Conservation (phyloP, 768 basidiomycete genomes). For the Amanita thiersii region DNA sequence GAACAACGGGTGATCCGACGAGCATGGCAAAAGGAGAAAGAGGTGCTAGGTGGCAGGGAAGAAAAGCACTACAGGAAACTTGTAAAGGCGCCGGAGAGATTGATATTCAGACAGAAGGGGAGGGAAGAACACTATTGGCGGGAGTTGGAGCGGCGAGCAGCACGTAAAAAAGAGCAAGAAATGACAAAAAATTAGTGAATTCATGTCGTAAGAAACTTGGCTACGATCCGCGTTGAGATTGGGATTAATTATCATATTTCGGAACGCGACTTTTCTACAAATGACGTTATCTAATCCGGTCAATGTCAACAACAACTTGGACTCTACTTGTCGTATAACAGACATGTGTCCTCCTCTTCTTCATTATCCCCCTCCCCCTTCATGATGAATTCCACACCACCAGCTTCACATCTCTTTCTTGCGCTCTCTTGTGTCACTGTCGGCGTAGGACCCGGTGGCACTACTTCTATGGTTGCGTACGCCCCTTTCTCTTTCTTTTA, state of each 20-base stretch:
- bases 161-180: constrained; percentile 2
- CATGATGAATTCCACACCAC: constrained; percentile 26
- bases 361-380: constrained; percentile 13
- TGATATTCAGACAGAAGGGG: constrained; percentile 5
- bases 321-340: background rate
- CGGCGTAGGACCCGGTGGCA: constrained; percentile 77
- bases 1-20: constrained; percentile 7
- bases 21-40: constrained; percentile 14
- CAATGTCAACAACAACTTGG: too few relatives aligned
- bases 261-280: background rate
- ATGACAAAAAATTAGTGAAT: too few relatives aligned
- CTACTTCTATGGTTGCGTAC: constrained; percentile 78
- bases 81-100: background rate
- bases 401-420: constrained; percentile 37
- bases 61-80: constrained; percentile 9
- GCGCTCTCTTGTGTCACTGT: constrained; percentile 61
- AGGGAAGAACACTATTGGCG: constrained; percentile 2
- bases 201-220: too few relatives aligned
- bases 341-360: constrained; percentile 1
- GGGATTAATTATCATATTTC: constrained; percentile 2
- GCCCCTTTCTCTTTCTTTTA: constrained; percentile 24
- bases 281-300: too few relatives aligned
- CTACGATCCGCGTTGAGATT: too few relatives aligned
- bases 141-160: background rate
- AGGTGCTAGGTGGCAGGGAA: constrained; percentile 12